These are phyloP conservation scores for Penicillium sp. DNA, from an alignment of 2,329 filamentous ascomycete genomes.

Conservation along the genomic window DNA sequence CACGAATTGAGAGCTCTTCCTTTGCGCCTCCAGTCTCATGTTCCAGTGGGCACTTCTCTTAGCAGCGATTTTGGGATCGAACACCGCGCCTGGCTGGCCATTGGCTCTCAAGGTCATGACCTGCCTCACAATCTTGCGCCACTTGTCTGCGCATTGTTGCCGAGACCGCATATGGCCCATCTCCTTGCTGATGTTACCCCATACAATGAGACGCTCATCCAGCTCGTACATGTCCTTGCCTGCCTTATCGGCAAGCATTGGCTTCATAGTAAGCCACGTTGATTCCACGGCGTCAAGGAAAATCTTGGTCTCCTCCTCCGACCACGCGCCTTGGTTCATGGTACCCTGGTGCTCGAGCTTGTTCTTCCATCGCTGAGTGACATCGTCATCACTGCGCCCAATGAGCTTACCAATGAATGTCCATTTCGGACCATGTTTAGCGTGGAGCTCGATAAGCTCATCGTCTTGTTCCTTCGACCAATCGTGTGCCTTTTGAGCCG, in stretches of 20 bases:
- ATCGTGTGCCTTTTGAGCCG: constrained; percentile 35
- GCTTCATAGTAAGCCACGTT: constrained; percentile 21
- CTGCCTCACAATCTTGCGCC: constrained; percentile 32
- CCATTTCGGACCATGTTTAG: constrained; percentile 36
- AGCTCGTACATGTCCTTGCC: constrained; percentile 39
- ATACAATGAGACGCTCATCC: constrained; percentile 31
- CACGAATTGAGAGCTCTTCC: constrained; percentile 17
- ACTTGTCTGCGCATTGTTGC: constrained; percentile 41
- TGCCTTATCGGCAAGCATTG: constrained; percentile 10
- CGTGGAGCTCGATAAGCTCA: constrained; percentile 36
- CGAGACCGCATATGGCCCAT: constrained; percentile 34
- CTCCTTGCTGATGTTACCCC: constrained; percentile 32
- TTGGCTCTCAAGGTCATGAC: constrained; percentile 21
- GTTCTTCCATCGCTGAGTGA: constrained; percentile 45
- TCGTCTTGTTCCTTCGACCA: constrained; percentile 43
- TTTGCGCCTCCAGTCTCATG: constrained; percentile 5
- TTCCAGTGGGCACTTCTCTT: constrained; percentile 8
- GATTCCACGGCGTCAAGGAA: constrained; percentile 30
- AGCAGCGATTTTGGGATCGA: constrained; percentile 15
- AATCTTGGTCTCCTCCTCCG: constrained; percentile 28
- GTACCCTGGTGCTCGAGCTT: constrained; percentile 37
- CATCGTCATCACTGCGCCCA: constrained; percentile 41
- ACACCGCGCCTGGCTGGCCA: constrained; percentile 25
- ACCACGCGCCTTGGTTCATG: constrained; percentile 39
- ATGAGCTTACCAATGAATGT: constrained; percentile 38